A percentile compares a stretch with the other conserved stretches of the same genome.
These are phyloP conservation scores for Fusarium sp. DNA, from an alignment of 2,329 filamentous ascomycete genomes.

Conservation along the genomic window DNA sequence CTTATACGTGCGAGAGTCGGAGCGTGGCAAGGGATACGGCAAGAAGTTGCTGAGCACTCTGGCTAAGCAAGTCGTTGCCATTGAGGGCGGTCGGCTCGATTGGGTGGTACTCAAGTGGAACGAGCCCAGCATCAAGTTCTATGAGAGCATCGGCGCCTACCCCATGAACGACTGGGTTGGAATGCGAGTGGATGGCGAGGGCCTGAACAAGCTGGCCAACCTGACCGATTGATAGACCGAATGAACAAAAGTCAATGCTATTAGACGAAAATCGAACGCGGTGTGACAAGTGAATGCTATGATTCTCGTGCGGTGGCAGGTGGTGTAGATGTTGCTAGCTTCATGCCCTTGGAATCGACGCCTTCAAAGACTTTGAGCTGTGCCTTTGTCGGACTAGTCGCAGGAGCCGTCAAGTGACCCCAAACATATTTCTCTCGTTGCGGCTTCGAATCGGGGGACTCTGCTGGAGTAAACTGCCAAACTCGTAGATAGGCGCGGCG, in stretches of 20 bases:
- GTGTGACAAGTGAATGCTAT: slow-evolving; percentile 1
- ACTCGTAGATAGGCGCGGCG: slow-evolving; percentile 63
- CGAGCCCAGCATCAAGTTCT: slow-evolving; percentile 89
- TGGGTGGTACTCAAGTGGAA: slow-evolving; percentile 97
- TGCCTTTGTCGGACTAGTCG: slow-evolving; percentile 52
- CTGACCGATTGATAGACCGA: slow-evolving; percentile 53
- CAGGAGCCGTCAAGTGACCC: slow-evolving; percentile 56
- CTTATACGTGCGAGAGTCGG: slow-evolving; percentile 81
- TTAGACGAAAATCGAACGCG: background rate
- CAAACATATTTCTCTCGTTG: slow-evolving; percentile 60
- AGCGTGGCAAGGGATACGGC: slow-evolving; percentile 85
- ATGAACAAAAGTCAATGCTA: slow-evolving; percentile 2
- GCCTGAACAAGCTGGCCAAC: slow-evolving; percentile 71
- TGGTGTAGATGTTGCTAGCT: slow-evolving; percentile 42
- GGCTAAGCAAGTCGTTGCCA: slow-evolving; percentile 82
- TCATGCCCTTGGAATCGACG: slow-evolving; percentile 51
- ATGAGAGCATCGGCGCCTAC: slow-evolving; percentile 78
- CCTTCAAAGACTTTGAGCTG: slow-evolving; percentile 66
- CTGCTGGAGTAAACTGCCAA: slow-evolving; percentile 63
- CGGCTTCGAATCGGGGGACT: slow-evolving; percentile 55
- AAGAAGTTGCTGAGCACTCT: slow-evolving; percentile 80
- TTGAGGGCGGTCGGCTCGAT: slow-evolving; percentile 83
- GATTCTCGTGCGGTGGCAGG: background rate
- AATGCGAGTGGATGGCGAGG: slow-evolving; percentile 80
- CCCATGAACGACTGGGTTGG: slow-evolving; percentile 80